Percentiles rank a stretch among this genome's conserved stretches.
Evolutionary conservation across 129 eudicot genomes (phyloP).

Genomic region (Helichrysum umbraculigerum): DNA sequence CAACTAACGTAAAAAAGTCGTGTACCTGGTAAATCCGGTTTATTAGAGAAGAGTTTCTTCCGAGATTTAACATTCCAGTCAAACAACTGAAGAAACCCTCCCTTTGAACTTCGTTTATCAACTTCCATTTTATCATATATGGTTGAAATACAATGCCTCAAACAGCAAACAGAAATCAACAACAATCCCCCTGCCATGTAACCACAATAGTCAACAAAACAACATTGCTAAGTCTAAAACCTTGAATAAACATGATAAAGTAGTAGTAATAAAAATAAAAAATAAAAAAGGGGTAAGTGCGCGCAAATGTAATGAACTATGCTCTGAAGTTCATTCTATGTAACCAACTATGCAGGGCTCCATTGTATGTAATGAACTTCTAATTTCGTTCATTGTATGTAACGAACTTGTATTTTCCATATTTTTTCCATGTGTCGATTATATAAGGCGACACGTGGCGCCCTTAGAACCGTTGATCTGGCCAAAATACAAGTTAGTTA

Average conservation of each 20-base stretch:
- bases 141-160: slow-evolving; percentile 11
- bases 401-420: too few relatives aligned
- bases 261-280: too few relatives aligned
- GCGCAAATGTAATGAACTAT: too few relatives aligned
- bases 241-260: not conserved
- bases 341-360: too few relatives aligned
- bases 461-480: too few relatives aligned
- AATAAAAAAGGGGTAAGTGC: too few relatives aligned
- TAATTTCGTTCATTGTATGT: too few relatives aligned
- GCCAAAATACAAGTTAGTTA: too few relatives aligned
- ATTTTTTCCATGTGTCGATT: too few relatives aligned
- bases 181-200: slow-evolving; percentile 32
- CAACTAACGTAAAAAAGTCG: not conserved
- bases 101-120: slow-evolving; percentile 79
- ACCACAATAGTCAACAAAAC: not conserved
- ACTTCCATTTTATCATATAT: slow-evolving; percentile 75
- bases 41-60: slow-evolving; percentile 87
- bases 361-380: too few relatives aligned
- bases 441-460: too few relatives aligned
- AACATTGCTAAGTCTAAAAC: slow-evolving; percentile 12
- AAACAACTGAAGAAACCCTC: slow-evolving; percentile 89
- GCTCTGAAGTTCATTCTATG: too few relatives aligned
- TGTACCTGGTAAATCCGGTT: slow-evolving; percentile 65
- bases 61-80: slow-evolving; percentile 98
- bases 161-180: slow-evolving; percentile 27